Evolutionary conservation across 805 yeast genomes (phyloP), one percentile per base, ranked within the genome.

Genomic region (Myxozyma nipponensis): DNA sequence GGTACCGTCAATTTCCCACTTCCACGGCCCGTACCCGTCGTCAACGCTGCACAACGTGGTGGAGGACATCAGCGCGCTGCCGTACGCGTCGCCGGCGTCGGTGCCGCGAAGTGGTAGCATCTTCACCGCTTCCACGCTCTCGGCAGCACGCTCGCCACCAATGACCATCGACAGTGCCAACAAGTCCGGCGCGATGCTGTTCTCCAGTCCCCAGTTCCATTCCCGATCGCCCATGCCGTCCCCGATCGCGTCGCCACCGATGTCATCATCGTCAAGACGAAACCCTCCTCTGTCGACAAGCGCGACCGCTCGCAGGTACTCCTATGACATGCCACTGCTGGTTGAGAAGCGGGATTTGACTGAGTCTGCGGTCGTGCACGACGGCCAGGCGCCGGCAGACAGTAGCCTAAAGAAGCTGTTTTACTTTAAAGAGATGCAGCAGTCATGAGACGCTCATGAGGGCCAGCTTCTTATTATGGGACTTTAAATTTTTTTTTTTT

Each of bases 221-320:
- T 50, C 54, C 9, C 36, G 50, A 4, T 50, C 54, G 6, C 54
- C 54, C 10, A 46, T 47, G 32, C 46, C 54, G n/a, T 17, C 42
- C n/a, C 47, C 46, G n/a, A 39, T 50, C n/a, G 50, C 45, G 18
- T 24, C 50, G 6, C 50, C 50, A 4, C 37, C 35, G 17, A 22
- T 24, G 28, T 22, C 37, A 30, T 19, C 52, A 23, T 35, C 38
- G 6, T 5, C 32, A 28, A 7, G 32, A 9, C 32, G 13, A 28
- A 7, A 28, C 7, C 32, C 6, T 35, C 6, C 6, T 6, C 44
- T 25, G 41, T 28, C 51, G 3, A 18, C 36, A 3, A 22, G 32
- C 5, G 43, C 15, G 13, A 9, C 36, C 10, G n/a, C 39, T 28
- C 22, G 25, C 19, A 47, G 35, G 10, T 36, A 37, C 2, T 30